These are phyloP conservation scores for Cyanidiococcus yangmingshanensis DNA, from an alignment of 23 red algal genomes.

Conservation along the genomic window DNA sequence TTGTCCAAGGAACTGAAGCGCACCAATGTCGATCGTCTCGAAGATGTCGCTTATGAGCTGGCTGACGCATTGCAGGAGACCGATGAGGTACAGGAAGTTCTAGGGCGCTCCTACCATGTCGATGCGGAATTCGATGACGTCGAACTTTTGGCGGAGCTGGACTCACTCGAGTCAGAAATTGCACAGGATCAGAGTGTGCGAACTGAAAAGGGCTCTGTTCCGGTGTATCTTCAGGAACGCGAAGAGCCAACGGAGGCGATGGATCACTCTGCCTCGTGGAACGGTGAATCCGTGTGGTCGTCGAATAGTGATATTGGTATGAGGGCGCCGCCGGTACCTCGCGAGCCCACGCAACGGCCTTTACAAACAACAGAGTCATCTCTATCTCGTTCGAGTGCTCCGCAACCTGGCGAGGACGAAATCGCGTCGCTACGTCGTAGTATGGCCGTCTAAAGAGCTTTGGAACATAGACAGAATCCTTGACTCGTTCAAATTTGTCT, in stretches of 20 bases:
- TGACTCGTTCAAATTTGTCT: no score
- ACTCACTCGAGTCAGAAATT: conserved; percentile 27
- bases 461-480: no score
- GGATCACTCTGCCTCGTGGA: not conserved
- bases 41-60: conserved; percentile 26
- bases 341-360: not conserved
- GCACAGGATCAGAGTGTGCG: conserved; percentile 11
- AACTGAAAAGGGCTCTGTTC: conserved; percentile 5
- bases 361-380: not conserved
- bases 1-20: not conserved
- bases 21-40: conserved; percentile 14
- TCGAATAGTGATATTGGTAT: not conserved
- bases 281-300: not conserved
- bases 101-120: conserved; percentile 18
- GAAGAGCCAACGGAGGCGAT: not conserved
- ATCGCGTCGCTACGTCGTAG: not conserved
- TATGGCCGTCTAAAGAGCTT: conserved; percentile 11
- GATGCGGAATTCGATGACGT: conserved; percentile 22
- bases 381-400: not conserved
- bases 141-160: conserved; percentile 25
- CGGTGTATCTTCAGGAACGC: conserved; percentile 4
- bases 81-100: conserved; percentile 26
- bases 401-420: not conserved
- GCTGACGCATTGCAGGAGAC: conserved; percentile 22
- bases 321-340: not conserved